Conservation (phyloP, 805 yeast genomes). For the Suhomyces sp. region DNA sequence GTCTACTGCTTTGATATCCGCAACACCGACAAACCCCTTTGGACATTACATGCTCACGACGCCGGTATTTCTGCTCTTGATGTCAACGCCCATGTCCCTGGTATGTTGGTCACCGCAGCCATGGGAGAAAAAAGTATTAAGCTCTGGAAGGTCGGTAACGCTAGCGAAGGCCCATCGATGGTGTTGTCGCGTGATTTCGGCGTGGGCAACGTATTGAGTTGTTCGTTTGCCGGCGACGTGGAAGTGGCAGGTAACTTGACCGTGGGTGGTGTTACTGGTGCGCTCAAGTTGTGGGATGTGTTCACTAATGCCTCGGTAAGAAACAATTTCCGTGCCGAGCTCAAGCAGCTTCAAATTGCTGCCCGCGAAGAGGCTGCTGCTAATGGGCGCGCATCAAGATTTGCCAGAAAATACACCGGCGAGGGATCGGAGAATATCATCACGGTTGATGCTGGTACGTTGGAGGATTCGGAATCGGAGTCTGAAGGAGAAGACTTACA, state of each 20-base stretch:
- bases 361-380: constrained; percentile 59
- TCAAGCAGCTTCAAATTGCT: constrained; percentile 48
- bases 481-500: constrained; percentile 49
- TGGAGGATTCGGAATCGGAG: constrained; percentile 50
- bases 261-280: constrained; percentile 83
- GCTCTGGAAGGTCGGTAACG: constrained; percentile 73
- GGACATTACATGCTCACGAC: constrained; percentile 98
- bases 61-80: constrained; percentile 84
- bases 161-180: constrained; percentile 67
- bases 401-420: constrained; percentile 65
- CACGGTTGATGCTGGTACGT: constrained; percentile 60
- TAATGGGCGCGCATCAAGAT: constrained; percentile 64
- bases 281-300: constrained; percentile 89
- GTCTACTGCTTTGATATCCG: constrained; percentile 88
- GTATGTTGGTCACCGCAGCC: constrained; percentile 80
- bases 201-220: constrained; percentile 84
- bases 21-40: constrained; percentile 62
- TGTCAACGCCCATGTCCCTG: constrained; percentile 63
- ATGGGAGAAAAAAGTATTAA: constrained; percentile 86
- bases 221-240: constrained; percentile 80
- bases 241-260: constrained; percentile 82
- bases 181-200: constrained; percentile 88
- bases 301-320: constrained; percentile 81
- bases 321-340: constrained; percentile 58
- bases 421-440: constrained; percentile 54